A percentile compares a stretch with the other conserved stretches of the same genome.
phyloP scores from a whole-genome alignment of 1,139 yeast species.

The Debaryomyces robertsiae region DNA sequence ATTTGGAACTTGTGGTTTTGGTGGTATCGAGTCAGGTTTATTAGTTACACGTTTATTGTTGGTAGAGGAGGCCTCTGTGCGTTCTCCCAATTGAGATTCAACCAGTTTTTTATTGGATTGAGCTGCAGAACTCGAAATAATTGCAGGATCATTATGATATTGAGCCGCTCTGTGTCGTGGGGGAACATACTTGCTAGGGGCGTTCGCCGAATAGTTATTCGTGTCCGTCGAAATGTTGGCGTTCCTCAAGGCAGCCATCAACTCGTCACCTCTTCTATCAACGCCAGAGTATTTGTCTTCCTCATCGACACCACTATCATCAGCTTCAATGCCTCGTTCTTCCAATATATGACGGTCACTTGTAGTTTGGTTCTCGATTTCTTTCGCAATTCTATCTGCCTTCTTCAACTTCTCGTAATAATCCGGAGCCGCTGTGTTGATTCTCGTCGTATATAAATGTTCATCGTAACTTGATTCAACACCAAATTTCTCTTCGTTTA shows the following conservation, averaged over 20 bases:
- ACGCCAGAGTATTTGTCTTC: conserved; percentile 97
- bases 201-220: conserved; percentile 10
- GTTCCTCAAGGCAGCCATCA: conserved; percentile 60
- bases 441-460: conserved; percentile 82
- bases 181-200: conserved; percentile 53
- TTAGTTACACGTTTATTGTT: conserved; percentile 15
- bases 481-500: conserved; percentile 85
- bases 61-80: conserved; percentile 8
- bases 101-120: conserved; percentile 7
- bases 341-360: conserved; percentile 85
- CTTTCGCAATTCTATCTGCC: conserved; percentile 81
- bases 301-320: conserved; percentile 88
- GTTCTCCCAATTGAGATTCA: conserved; percentile 5
- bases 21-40: conserved; percentile 36
- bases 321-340: conserved; percentile 79
- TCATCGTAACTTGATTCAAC: conserved; percentile 87
- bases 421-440: conserved; percentile 75
- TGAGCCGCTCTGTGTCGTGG: conserved; percentile 69
- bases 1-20: conserved; percentile 32
- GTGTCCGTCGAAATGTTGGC: conserved; percentile 25
- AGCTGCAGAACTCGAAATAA: conserved; percentile 56
- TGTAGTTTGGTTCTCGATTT: conserved; percentile 70
- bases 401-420: conserved; percentile 62
- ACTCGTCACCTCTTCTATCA: conserved; percentile 60
- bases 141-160: conserved; percentile 76